These are phyloP conservation scores for Phytopythium oedochilum DNA, from an alignment of 352 stramenopile genomes.

Conservation along the genomic window DNA sequence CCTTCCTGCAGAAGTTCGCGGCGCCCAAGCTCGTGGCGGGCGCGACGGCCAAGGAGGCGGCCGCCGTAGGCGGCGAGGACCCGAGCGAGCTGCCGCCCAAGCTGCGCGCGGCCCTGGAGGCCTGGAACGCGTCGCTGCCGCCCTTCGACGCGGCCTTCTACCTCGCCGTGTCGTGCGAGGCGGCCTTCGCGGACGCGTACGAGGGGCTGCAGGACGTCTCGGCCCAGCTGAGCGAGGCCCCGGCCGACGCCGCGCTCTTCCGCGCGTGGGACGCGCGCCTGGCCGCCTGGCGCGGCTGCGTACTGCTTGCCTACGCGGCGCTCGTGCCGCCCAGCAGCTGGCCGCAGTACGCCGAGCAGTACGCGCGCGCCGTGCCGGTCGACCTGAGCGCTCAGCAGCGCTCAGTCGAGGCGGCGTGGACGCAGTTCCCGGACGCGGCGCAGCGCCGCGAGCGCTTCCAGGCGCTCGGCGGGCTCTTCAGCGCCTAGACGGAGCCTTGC, in stretches of 20 bases:
- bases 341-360: slow-evolving; percentile 60
- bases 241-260: slow-evolving; percentile 25
- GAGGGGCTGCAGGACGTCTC: slow-evolving; percentile 64
- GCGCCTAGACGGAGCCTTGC: not conserved
- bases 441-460: slow-evolving; percentile 62
- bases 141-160: slow-evolving; percentile 79
- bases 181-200: slow-evolving; percentile 53
- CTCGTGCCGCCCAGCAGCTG: slow-evolving; percentile 64
- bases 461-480: slow-evolving; percentile 27
- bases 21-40: slow-evolving; percentile 31
- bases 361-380: slow-evolving; percentile 34
- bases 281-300: slow-evolving; percentile 48
- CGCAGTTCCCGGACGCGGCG: slow-evolving; percentile 35
- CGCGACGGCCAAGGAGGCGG: slow-evolving; percentile 9
- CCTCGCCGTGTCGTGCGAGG: slow-evolving; percentile 70
- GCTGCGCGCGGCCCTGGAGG: slow-evolving; percentile 29
- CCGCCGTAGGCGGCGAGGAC: slow-evolving; percentile 59
- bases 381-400: slow-evolving; percentile 31
- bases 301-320: slow-evolving; percentile 63
- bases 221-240: slow-evolving; percentile 28
- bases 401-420: slow-evolving; percentile 41
- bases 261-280: slow-evolving; percentile 49
- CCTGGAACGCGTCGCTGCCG: slow-evolving; percentile 73
- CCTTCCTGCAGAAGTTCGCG: slow-evolving; percentile 47
- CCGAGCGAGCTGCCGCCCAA: slow-evolving; percentile 41